Conservation (phyloP, 768 basidiomycete genomes). For the Hortiboletus flavorubellus region DNA sequence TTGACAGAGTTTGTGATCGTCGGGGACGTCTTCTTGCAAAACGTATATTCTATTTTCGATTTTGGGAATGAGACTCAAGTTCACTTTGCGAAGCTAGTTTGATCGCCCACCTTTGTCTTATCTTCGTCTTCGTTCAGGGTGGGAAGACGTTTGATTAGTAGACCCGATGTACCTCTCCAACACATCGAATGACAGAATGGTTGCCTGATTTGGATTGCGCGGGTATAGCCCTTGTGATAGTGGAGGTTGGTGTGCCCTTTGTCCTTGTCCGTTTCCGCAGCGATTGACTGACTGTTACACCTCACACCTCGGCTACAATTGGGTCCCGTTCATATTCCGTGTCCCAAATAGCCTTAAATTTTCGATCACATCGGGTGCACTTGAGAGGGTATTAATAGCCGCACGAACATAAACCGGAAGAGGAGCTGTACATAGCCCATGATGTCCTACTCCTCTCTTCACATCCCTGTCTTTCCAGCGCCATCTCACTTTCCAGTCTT, state of each 20-base stretch:
- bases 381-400: background rate
- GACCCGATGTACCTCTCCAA: background rate
- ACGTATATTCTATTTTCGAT: slow-evolving; percentile 28
- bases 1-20: slow-evolving; percentile 19
- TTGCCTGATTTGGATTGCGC: background rate
- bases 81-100: slow-evolving; percentile 32
- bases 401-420: slow-evolving; percentile 24
- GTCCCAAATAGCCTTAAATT: background rate
- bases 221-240: no score
- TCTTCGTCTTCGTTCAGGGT: background rate
- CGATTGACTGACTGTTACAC: background rate
- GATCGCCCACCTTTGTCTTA: background rate
- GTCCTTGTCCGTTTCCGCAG: background rate
- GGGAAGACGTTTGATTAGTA: background rate
- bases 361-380: slow-evolving; percentile 1
- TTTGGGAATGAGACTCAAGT: slow-evolving; percentile 27
- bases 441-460: slow-evolving; percentile 33
- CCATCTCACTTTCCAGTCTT: slow-evolving; percentile 21
- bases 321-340: slow-evolving; percentile 1
- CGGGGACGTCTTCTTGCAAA: slow-evolving; percentile 28
- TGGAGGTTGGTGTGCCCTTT: no score
- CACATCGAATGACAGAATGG: background rate
- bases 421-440: background rate
- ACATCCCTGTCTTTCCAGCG: slow-evolving; percentile 16
- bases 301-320: background rate